These are phyloP conservation scores for Starmera amethionina DNA, from an alignment of 805 yeast species.

Conservation along the genomic window DNA sequence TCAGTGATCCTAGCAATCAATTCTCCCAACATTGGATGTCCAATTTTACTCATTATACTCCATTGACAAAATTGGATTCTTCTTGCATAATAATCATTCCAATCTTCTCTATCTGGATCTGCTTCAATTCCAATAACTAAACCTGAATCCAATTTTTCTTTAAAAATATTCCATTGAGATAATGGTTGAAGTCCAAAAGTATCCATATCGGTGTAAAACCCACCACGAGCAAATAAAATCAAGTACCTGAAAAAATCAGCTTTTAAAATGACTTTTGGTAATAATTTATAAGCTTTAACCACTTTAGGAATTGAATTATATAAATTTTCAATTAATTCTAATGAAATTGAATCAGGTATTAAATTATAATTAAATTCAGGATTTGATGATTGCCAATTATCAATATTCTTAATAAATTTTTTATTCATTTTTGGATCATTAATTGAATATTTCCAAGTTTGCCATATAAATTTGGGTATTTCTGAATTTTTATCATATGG, in stretches of 20 bases:
- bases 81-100: slow-evolving; percentile 90
- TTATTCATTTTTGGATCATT: slow-evolving; percentile 48
- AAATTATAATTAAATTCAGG: slow-evolving; percentile 62
- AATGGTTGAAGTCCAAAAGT: slow-evolving; percentile 69
- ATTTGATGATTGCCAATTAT: slow-evolving; percentile 57
- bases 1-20: slow-evolving; percentile 72
- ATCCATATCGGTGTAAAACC: slow-evolving; percentile 87
- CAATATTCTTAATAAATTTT: slow-evolving; percentile 36
- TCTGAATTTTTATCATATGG: slow-evolving; percentile 61
- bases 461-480: slow-evolving; percentile 84
- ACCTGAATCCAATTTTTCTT: slow-evolving; percentile 40
- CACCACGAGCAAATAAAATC: slow-evolving; percentile 83
- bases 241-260: slow-evolving; percentile 93
- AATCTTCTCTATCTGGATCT: slow-evolving; percentile 91
- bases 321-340: slow-evolving; percentile 42
- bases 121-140: slow-evolving; percentile 89
- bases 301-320: slow-evolving; percentile 72
- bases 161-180: slow-evolving; percentile 44
- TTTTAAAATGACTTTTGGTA: slow-evolving; percentile 77
- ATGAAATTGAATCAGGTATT: slow-evolving; percentile 60
- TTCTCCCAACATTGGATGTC: slow-evolving; percentile 84
- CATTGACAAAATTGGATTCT: slow-evolving; percentile 94
- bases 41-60: slow-evolving; percentile 85
- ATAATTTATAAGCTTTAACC: slow-evolving; percentile 54
- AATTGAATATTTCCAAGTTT: slow-evolving; percentile 76